Evolutionary conservation across 352 stramenopile genomes (phyloP).

Genomic region (Globisporangium radiosum): DNA sequence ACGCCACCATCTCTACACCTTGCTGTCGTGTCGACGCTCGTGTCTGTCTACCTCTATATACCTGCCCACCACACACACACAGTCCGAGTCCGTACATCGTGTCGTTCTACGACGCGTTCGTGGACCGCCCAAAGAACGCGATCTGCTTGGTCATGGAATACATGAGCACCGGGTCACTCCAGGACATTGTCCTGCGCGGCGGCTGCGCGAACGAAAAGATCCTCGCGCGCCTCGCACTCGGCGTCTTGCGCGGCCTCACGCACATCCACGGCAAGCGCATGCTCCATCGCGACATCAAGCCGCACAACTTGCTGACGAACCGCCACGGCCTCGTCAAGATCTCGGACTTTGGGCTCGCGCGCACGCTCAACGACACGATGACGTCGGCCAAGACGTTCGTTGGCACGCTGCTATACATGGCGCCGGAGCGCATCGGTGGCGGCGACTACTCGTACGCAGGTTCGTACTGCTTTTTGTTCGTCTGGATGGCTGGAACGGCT

Average conservation of each 20-base stretch:
- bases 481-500: not conserved
- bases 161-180: conserved; percentile 88
- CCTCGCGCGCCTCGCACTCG: conserved; percentile 57
- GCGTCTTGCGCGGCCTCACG: conserved; percentile 68
- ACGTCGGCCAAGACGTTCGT: conserved; percentile 89
- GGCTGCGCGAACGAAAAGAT: conserved; percentile 83
- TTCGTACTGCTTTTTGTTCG: conserved; percentile 9
- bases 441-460: conserved; percentile 87
- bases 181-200: conserved; percentile 83
- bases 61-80: too few relatives aligned
- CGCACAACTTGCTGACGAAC: conserved; percentile 87
- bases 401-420: conserved; percentile 93
- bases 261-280: conserved; percentile 87
- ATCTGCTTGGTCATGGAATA: conserved; percentile 92
- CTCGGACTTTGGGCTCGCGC: conserved; percentile 82
- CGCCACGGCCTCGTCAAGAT: conserved; percentile 83
- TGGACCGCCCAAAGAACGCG: conserved; percentile 81
- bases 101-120: conserved; percentile 91
- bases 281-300: conserved; percentile 92
- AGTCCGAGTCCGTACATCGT: conserved; percentile 87
- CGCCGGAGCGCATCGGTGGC: conserved; percentile 89
- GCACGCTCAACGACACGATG: conserved; percentile 68
- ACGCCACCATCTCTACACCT: not conserved
- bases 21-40: not conserved
- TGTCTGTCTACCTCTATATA: not conserved